A percentile compares a stretch with the other conserved stretches of the same genome.
phyloP scores from a whole-genome alignment of 1,284 basidiomycete genomes.

The Marasmius sp. region DNA sequence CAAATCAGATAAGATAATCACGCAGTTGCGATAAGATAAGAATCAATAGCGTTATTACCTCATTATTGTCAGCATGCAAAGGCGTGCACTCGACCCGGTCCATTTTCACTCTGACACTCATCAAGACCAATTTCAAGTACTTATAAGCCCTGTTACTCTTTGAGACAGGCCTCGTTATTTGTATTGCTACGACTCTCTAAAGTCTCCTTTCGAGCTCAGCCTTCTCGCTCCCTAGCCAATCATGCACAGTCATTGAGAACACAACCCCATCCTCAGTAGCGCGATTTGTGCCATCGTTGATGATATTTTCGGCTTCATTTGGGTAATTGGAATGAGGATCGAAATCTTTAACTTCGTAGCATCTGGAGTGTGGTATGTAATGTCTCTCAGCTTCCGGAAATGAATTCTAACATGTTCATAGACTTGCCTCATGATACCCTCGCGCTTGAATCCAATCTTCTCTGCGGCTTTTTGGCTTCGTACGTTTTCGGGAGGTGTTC shows the following conservation, averaged over 20 bases:
- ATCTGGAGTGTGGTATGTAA: neutral
- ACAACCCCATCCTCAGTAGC: conserved; percentile 21
- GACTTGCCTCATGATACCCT: conserved; percentile 19
- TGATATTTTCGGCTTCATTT: conserved; percentile 10
- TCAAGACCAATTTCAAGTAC: neutral
- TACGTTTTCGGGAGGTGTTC: conserved; percentile 17
- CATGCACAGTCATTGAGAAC: conserved; percentile 21
- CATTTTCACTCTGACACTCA: too few relatives aligned
- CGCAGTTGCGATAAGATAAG: neutral
- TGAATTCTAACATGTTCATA: neutral
- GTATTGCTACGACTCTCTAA: neutral
- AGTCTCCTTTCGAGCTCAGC: neutral
- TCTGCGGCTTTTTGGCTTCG: conserved; percentile 20
- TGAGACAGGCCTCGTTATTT: neutral
- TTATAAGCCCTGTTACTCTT: neutral
- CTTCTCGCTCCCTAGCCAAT: conserved; percentile 16
- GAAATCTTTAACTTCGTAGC: neutral
- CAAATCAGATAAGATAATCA: neutral
- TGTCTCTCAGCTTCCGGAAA: conserved; percentile 17
- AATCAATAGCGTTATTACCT: neutral
- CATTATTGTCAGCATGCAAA: neutral
- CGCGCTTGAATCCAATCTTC: conserved; percentile 15
- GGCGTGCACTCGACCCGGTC: too few relatives aligned
- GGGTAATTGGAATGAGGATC: conserved; percentile 8
- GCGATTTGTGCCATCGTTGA: conserved; percentile 17